Base-by-base conservation (phyloP, 495 filamentous ascomycete genomes). In the Aspergillus cristatus region DNA sequence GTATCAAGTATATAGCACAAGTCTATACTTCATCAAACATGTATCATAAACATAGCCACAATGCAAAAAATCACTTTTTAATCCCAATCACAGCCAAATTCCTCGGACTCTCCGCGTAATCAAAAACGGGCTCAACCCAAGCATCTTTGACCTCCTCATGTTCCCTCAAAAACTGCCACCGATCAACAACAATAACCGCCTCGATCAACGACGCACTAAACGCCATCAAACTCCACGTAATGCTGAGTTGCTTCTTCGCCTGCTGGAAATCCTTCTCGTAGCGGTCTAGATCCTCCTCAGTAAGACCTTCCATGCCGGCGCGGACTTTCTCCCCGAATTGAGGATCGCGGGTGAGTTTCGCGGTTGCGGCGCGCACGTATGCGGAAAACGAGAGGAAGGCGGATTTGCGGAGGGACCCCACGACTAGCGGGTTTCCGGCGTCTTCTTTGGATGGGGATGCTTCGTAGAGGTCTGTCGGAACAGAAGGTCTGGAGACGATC, bases 111-210 rank as follows among this genome's bases (percentile, higher is more conserved):
- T 79, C 54, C n/a, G 63, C 58, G 60, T 94, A 96, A 43, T 91
- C 87, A 62, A 96, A 97, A 0, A 94, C 86, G 14, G 81, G 67
- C 60, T 97, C 86, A 20, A 95, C 88, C 91, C 91, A 98, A 42
- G 71, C 77, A 43, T 86, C 75, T 45, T 72, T 68, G 25, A 88
- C 65, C 6, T 42, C 54, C 25, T 61, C 58, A 46, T 93, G 81
- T 53, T 98, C 90, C 32, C 65, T 77, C 40, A 98, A 66, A 60
- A 83, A 98, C 37, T 86, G 67, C 86, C 86, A 97, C 29, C 91
- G 68, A 68, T 98, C 91, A 22, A 87, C 79, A 25, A 95, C 86
- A 54, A 98, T 88, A 36, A 88, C 61, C 17, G 85, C 83, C 62
- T 98, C 91, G 18, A 90, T 78, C 11, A 96, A 79, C 7, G 74